Evolutionary conservation across 495 filamentous ascomycete species (phyloP).

Genomic region (Immersiella caudata): DNA sequence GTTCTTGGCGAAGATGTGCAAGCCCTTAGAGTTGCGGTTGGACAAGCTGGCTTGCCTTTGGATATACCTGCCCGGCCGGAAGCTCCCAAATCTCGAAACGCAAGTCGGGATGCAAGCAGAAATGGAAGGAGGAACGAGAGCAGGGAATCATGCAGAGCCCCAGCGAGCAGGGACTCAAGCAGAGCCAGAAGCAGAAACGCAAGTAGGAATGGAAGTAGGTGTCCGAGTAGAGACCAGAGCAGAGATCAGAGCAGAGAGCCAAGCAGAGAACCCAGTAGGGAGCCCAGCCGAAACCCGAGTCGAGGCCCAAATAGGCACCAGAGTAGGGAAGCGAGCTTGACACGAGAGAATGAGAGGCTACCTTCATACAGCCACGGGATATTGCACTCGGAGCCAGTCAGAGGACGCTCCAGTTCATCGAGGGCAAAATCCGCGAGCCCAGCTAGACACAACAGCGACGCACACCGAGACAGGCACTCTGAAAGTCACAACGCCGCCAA

Average conservation of each 20-base stretch:
- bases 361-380: not conserved
- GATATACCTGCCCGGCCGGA: constrained; percentile 2
- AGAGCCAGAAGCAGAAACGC: not conserved
- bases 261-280: not conserved
- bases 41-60: not conserved
- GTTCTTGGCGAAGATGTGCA: not conserved
- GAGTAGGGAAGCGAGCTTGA: constrained; percentile 1
- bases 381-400: constrained; percentile 1
- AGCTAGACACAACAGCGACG: not conserved
- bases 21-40: not conserved
- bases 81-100: constrained; percentile 22
- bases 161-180: not conserved
- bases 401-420: not conserved
- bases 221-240: not conserved
- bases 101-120: constrained; percentile 17
- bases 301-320: not conserved
- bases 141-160: not conserved
- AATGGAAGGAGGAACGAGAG: not conserved
- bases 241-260: not conserved
- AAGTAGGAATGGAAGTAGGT: not conserved
- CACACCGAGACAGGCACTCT: not conserved
- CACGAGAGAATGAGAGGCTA: not conserved
- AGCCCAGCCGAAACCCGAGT: not conserved
- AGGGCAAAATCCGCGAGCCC: constrained; percentile 7
- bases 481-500: not conserved